Base-by-base conservation (phyloP, 305 asterid species). In the Ruellia speciosa region DNA sequence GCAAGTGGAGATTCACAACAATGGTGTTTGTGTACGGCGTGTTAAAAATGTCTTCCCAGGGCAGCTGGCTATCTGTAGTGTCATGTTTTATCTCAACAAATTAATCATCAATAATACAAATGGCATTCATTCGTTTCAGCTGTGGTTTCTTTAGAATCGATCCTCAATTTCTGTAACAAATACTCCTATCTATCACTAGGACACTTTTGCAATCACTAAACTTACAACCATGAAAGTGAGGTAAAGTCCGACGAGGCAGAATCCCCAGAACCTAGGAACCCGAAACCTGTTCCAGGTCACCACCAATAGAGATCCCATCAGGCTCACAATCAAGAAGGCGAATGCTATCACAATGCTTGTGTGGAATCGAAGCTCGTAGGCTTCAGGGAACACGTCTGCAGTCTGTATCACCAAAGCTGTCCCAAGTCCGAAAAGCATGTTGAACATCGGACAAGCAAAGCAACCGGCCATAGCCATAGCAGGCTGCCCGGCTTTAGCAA, bases 391-490 rank as follows among this genome's bases (percentile, higher is more conserved):
- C 62, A 82, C 86, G 31, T 74, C 47, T 12, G 82, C 87, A 0
- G 90, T 79, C 69, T 88, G 93, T 66, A 92, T 84, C 56, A 83
- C 94, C 59, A 92, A 69, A 54, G 84, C 96, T 7, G 95, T 79
- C 48, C 99, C 99, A 6, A 88, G 90, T 47, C 99, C 99, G 13
- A 92, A 80, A 17, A 88, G 88, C 99, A 92, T 84, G 78, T 92
- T 92, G 73, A 92, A 92, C 99, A 92, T 92, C 0, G 99, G 99
- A 47, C 99, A 82, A 0, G 94, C 99, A 34, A 92, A 92, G 86
- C 99, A 92, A 14, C 99, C 95, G 0, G 96, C 99, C 99, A 92
- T 88, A 28, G 96, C 99, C 99, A 92, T 88, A 7, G 98, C 98
- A 0, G 98, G 98, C 58, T 87, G 96, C 39, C 96, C 96, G 0